These are phyloP conservation scores for Coelastrella sp. DNA, from an alignment of 139 green algal species.

Conservation along the genomic window DNA sequence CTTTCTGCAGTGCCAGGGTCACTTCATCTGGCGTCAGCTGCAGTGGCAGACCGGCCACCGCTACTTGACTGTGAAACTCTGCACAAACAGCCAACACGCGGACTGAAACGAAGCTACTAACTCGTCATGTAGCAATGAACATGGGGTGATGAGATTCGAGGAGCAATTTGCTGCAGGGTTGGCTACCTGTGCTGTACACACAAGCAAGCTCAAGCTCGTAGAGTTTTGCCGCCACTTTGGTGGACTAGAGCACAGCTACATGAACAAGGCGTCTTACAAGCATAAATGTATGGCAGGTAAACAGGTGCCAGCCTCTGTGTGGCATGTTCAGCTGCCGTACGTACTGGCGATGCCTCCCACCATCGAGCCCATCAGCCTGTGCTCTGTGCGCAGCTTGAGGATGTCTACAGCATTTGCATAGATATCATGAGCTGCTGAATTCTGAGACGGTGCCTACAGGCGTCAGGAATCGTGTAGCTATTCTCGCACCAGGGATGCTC, in stretches of 20 bases:
- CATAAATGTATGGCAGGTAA: neutral
- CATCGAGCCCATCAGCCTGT: constrained; percentile 62
- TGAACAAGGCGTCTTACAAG: neutral
- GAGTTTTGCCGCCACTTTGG: no score
- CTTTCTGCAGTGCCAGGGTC: constrained; percentile 50
- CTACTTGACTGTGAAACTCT: constrained; percentile 73
- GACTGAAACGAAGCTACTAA: no score
- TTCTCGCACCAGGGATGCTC: constrained; percentile 13
- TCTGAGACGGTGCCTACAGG: neutral
- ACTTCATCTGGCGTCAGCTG: constrained; percentile 64
- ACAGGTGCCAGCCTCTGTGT: neutral
- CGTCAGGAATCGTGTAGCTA: neutral
- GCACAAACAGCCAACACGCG: neutral
- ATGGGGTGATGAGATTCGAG: no score
- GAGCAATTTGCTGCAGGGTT: no score
- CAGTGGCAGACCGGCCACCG: constrained; percentile 63
- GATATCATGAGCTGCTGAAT: neutral
- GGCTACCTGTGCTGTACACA: no score
- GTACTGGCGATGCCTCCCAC: constrained; percentile 58
- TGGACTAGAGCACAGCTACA: neutral
- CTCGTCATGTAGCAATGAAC: no score
- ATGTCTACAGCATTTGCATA: constrained; percentile 20
- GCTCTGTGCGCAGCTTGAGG: constrained; percentile 48
- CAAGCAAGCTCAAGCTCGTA: no score
- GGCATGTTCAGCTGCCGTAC: neutral